Conservation (phyloP, 2,329 filamentous ascomycete species). For the Trichoderma sp. region DNA sequence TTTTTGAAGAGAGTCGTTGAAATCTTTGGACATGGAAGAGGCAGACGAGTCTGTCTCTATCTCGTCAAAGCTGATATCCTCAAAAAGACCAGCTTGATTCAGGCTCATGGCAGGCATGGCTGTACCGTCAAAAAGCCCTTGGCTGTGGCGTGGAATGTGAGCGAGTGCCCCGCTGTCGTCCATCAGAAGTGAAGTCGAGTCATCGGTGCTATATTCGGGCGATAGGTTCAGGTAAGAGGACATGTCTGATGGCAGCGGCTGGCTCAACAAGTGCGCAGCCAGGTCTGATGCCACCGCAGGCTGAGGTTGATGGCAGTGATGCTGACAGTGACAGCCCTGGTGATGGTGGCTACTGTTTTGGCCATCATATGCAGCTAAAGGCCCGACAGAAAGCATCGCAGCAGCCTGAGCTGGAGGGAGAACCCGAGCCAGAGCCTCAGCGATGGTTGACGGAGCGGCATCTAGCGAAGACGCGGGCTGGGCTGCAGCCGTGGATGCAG, state of each 20-base stretch:
- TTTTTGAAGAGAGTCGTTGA: conserved; percentile 34
- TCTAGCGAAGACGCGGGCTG: not conserved
- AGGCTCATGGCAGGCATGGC: conserved; percentile 26
- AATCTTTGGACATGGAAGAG: conserved; percentile 35
- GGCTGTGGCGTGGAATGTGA: not conserved
- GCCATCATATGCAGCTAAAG: not conserved
- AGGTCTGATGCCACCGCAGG: conserved; percentile 34
- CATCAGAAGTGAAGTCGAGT: conserved; percentile 26
- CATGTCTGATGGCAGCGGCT: conserved; percentile 33
- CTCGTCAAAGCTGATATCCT: conserved; percentile 40
- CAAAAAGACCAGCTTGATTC: conserved; percentile 36
- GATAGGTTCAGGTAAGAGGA: conserved; percentile 44
- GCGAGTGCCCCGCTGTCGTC: conserved; percentile 1
- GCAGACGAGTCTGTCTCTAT: conserved; percentile 34
- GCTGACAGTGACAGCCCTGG: not conserved
- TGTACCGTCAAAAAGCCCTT: conserved; percentile 8
- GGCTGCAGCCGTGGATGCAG: not conserved
- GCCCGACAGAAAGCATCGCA: not conserved
- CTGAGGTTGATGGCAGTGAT: conserved; percentile 3
- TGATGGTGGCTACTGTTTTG: not conserved
- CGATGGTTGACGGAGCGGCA: not conserved
- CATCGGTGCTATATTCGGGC: conserved; percentile 15
- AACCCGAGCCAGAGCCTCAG: not conserved
- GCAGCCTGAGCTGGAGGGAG: not conserved
- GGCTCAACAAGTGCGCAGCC: conserved; percentile 41